Evolutionary conservation across 176 grass and related monocot species (phyloP).

Genomic region (Avena insularis): DNA sequence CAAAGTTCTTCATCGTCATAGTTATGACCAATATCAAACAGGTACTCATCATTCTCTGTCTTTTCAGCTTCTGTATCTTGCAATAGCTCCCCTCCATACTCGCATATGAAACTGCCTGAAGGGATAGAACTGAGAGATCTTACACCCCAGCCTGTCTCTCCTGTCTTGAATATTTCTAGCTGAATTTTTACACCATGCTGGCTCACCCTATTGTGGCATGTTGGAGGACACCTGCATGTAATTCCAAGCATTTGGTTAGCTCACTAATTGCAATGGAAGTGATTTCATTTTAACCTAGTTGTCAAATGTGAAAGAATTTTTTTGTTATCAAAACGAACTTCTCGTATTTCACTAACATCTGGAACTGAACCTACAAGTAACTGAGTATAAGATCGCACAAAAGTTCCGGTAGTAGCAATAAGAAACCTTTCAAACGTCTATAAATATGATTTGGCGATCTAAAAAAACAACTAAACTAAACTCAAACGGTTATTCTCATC

Average conservation of each 20-base stretch:
- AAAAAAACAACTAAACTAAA: slow-evolving; percentile 39
- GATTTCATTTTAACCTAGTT: not conserved
- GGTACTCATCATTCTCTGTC: slow-evolving; percentile 64
- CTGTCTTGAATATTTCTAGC: slow-evolving; percentile 77
- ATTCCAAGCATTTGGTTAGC: slow-evolving; percentile 39
- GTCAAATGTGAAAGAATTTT: not conserved
- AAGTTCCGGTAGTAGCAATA: slow-evolving; percentile 1
- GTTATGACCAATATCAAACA: slow-evolving; percentile 78
- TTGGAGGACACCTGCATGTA: slow-evolving; percentile 64
- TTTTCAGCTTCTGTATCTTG: slow-evolving; percentile 61
- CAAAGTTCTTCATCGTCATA: slow-evolving; percentile 65
- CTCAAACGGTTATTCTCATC: slow-evolving; percentile 27
- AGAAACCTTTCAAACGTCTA: not conserved
- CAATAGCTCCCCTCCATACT: slow-evolving; percentile 75
- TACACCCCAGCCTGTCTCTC: slow-evolving; percentile 68
- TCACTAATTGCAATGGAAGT: slow-evolving; percentile 28
- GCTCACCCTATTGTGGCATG: slow-evolving; percentile 80
- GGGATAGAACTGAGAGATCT: slow-evolving; percentile 73
- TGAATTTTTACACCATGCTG: slow-evolving; percentile 72
- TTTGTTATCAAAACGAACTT: slow-evolving; percentile 20
- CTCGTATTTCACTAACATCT: not conserved
- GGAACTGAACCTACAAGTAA: not conserved
- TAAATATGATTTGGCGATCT: not conserved
- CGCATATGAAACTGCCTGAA: slow-evolving; percentile 78
- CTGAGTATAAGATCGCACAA: not conserved